These are phyloP conservation scores for Tetrapyrgos nigripes DNA, from an alignment of 1,284 basidiomycete species.

Conservation along the genomic window DNA sequence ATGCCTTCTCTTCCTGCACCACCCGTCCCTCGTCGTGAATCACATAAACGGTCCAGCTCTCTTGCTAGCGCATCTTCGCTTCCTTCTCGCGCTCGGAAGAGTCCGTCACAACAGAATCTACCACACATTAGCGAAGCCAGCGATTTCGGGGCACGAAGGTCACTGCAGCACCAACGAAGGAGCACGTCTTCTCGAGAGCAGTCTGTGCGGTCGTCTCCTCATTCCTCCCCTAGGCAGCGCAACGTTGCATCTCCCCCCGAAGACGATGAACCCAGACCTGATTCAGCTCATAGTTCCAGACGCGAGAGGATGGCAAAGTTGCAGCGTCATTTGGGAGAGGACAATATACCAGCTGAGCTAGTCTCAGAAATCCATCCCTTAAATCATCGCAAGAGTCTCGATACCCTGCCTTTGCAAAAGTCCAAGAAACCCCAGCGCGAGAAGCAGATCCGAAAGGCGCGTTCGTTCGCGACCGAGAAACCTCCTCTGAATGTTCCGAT, in stretches of 20 bases:
- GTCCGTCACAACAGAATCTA: background rate
- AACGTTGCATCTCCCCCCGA: background rate
- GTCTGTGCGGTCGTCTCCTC: background rate
- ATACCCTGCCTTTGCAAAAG: constrained; percentile 1
- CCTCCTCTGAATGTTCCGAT: background rate
- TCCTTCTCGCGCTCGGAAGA: background rate
- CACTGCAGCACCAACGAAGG: background rate
- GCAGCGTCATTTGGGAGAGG: constrained; percentile 45
- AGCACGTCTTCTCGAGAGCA: background rate
- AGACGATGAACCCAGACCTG: background rate
- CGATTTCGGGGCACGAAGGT: background rate
- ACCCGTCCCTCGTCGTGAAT: background rate
- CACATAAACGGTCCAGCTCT: background rate
- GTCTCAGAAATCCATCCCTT: constrained; percentile 20
- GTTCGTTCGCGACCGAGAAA: constrained; percentile 20
- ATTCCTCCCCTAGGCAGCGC: background rate
- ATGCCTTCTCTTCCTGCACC: constrained; percentile 15
- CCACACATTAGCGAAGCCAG: background rate
- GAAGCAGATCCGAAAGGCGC: constrained; percentile 22
- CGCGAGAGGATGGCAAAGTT: constrained; percentile 46
- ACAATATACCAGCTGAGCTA: constrained; percentile 43
- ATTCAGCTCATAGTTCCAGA: constrained; percentile 27
- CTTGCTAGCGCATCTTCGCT: background rate
- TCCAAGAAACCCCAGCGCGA: background rate
- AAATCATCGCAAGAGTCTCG: constrained; percentile 12